Base-by-base conservation (phyloP, 495 filamentous ascomycete genomes). In the Lindgomyces ingoldianus region DNA sequence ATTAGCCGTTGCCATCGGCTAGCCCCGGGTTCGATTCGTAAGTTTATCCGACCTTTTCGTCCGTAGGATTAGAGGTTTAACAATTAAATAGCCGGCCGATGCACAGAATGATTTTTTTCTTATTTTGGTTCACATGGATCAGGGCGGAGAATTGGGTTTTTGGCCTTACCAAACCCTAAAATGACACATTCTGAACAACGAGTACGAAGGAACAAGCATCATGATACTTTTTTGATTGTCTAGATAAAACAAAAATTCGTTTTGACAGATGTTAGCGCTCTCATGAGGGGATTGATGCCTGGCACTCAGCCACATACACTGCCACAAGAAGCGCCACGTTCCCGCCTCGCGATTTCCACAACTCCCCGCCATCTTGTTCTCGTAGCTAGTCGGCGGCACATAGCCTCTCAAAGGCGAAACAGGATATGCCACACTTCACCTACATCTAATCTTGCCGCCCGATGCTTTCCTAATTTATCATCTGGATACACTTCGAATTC, bases 1-100 rank as follows among this genome's bases (percentile, higher is more conserved):
- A 60, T 60, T 60, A 60, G 57, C 57, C 57, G 57, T 60, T 60
- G 57, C 57, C 57, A 60, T 60, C 57, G 57, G 57, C 57, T 61
- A 61, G 57, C 57, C 57, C 57, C 57, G 57, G 57, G 57, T 61
- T 61, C 57, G 57, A 61, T n/a, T n/a, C n/a, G 44, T 46, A 46
- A 46, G 44, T 46, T 6, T 18, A 18, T 18, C 6, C 16, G 16
- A 6, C 16, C 3, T 21, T 8, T 46, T 46, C 3, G 22, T 18
- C n/a, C 4, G 4, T 18, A 16, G 6, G 14, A 46, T 4, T 46
- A 46, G 16, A 18, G 22, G 22, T 16, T 4, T 4, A 46, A 8
- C 4, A 16, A n/a, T n/a, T 46, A 18, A 46, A 21, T 61, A 51
- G 39, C 55, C 55, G 55, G 55, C 55, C 55, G 55, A 58, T 58